Base-by-base conservation (phyloP, 768 basidiomycete species). In the Amanita muscaria region DNA sequence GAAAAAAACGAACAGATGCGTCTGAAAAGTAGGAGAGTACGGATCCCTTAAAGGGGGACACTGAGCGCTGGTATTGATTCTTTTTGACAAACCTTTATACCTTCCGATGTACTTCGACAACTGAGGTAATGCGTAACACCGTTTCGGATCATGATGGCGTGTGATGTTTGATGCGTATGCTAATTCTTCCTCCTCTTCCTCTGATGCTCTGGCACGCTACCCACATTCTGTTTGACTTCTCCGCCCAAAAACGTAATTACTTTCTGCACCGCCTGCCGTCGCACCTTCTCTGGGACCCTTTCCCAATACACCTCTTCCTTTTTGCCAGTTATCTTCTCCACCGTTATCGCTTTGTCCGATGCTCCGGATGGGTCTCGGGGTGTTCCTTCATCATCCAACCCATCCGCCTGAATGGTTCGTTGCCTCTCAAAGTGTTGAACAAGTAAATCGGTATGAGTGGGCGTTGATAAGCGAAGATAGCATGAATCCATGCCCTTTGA, bases 401-500 rank as follows among this genome's bases (percentile, higher is more conserved):
- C 81, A 6, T 59, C 51, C 0, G 52, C 39, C 52, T 88, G 84
- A 0, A 57, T 53, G 5, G 60, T 62, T 2, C 44, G 58, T 30
- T 65, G 57, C 0, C 48, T 24, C 0, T 40, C 29, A 55, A 87
- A 81, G 49, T 72, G 63, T 1, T 60, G 49, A 0, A 75, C 60
- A 24, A 89, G 59, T 1, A 52, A 49, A 14, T 53, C 49, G 1
- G 81, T 67, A 36, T 80, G 66, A 1, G 53, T 46, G 0, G 79
- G 70, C 0, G 73, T 69, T 2, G 79, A 64, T 3, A 88, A 63
- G 7, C 88, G 86, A 19, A 90, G 59, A 57, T 88, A 67, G 49
- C 88, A 91, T 86, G 73, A 70, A 50, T 86, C 79, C 69, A 83
- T 78, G 12, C 83, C 81, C 57, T 88, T 89, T 51, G 58, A 77